Evolutionary conservation across 2,329 filamentous ascomycete species (phyloP), one percentile per base, ranked within the genome.

Genomic region (Penicillium glabrum): DNA sequence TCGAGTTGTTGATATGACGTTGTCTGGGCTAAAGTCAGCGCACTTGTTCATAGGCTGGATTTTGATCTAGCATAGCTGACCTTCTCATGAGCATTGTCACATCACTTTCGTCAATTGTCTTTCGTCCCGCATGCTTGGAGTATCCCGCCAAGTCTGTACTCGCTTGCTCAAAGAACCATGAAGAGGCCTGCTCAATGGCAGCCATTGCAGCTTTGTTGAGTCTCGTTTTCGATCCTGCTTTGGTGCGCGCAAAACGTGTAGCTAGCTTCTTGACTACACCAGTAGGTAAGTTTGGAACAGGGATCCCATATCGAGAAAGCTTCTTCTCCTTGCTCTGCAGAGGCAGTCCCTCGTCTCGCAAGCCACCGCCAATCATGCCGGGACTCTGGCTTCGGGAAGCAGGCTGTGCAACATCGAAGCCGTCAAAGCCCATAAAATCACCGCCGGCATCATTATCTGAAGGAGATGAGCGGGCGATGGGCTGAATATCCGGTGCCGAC

Each of bases 161-260:
- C 2, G 90, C 79, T 73, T 96, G 92, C 75, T 96, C 91, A 71
- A 96, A 96, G 73, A 92, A 96, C 89, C 91, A 95, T 60, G 96
- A 90, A 3, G 90, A 90, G 1, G 91, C 90, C 70, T 91, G 88
- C 67, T 88, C 86, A 53, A 96, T 85, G 5, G 88, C 88, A 29
- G 84, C 82, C 37, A 96, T 77, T 1, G 89, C 87, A 51, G 95
- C 90, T 46, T 89, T 86, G 56, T 82, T 86, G 46, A 96, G 83
- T 62, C 88, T 90, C 5, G 84, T 79, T 64, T 88, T 90, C 64
- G 82, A 82, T 10, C 82, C 79, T 21, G 87, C 86, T 45, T 86
- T 84, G 4, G 84, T 85, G 64, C 86, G 86, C 21, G 89, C 83
- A 67, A 91, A 90, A 1, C 84, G 88, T 33, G 87, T 87, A 29